Conservation (phyloP, 2,329 filamentous ascomycete genomes). For the Teratosphaeria destructans region DNA sequence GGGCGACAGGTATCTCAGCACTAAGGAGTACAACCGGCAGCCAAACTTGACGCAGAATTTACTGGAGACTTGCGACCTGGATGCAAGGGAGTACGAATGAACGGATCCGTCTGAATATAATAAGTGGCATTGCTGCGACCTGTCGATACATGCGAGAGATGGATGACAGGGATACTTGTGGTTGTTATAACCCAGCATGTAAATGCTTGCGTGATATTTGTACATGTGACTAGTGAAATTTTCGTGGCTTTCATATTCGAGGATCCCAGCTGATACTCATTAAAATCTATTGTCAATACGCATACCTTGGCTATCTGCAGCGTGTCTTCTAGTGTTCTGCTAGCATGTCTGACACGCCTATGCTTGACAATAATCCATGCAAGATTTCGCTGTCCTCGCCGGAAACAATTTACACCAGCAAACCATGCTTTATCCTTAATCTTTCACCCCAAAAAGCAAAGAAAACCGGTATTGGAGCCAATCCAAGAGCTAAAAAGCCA, state of each 20-base stretch:
- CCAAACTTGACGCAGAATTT: conserved; percentile 20
- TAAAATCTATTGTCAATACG: too few species aligned
- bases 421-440: conserved; percentile 1
- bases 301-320: background rate
- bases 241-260: too few species aligned
- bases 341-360: background rate
- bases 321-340: background rate
- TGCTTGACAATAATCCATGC: background rate
- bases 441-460: conserved; percentile 38
- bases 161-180: background rate
- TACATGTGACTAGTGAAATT: too few species aligned
- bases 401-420: background rate
- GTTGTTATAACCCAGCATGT: too few species aligned
- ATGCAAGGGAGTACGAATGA: conserved; percentile 4
- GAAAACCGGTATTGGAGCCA: conserved; percentile 36
- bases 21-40: conserved; percentile 25
- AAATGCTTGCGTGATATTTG: too few species aligned
- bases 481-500: conserved; percentile 39
- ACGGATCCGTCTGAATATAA: background rate
- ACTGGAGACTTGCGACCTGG: conserved; percentile 12
- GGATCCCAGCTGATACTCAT: too few species aligned
- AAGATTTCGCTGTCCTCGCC: background rate
- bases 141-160: background rate
- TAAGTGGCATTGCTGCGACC: background rate
- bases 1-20: conserved; percentile 26